Conservation (phyloP, 495 filamentous ascomycete genomes). For the Cercophora scortea region DNA sequence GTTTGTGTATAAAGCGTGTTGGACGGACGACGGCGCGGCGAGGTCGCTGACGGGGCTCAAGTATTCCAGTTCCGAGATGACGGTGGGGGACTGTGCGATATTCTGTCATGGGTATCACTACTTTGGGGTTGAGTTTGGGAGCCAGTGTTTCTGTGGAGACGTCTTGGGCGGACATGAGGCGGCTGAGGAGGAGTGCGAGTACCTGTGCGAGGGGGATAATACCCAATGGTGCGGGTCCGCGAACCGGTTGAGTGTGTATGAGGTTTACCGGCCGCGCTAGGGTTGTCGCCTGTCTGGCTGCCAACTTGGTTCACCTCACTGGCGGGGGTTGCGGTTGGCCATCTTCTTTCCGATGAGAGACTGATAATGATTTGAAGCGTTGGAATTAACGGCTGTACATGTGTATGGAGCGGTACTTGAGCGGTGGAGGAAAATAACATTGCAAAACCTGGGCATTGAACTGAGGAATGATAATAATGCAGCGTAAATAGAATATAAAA, state of each 20-base stretch:
- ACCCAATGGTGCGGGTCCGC: neutral
- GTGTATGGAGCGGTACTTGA: too few relatives aligned
- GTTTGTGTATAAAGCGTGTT: neutral
- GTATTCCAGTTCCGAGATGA: neutral
- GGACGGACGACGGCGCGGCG: neutral
- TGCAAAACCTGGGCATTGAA: too few relatives aligned
- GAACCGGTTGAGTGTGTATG: neutral
- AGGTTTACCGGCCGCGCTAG: too few relatives aligned
- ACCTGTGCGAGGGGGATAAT: neutral
- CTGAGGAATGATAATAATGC: too few relatives aligned
- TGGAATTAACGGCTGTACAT: too few relatives aligned
- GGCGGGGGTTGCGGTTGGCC: too few relatives aligned
- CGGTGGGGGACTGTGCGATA: neutral
- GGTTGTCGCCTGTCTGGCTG: too few relatives aligned
- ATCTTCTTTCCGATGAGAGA: too few relatives aligned
- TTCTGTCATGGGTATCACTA: neutral
- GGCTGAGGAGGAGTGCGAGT: neutral
- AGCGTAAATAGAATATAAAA: too few relatives aligned
- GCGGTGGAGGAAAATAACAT: too few relatives aligned
- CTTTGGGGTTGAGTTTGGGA: slow-evolving; percentile 1
- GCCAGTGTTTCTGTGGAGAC: slow-evolving; percentile 1
- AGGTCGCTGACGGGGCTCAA: neutral
- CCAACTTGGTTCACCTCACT: too few relatives aligned
- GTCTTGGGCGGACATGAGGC: neutral
- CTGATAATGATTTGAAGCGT: too few relatives aligned